phyloP scores from a whole-genome alignment of 495 filamentous ascomycete genomes.

The Chaetomidium leptoderma region DNA sequence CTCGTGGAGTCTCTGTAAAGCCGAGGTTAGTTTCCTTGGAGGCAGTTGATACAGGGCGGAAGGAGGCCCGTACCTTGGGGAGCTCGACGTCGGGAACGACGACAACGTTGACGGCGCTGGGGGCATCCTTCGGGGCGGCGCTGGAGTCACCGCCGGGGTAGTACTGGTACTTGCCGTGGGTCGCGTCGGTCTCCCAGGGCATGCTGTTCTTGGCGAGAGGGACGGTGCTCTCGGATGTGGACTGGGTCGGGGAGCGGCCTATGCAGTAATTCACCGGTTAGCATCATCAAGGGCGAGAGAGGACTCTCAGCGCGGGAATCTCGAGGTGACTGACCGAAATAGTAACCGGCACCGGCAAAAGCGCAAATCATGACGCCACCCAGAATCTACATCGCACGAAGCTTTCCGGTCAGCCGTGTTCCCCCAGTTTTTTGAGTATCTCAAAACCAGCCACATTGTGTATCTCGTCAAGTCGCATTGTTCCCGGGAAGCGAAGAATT shows the following conservation, averaged over 20 bases:
- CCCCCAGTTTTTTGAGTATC: not conserved
- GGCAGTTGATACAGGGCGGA: not conserved
- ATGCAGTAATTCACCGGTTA: conserved; percentile 24
- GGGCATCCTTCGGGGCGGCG: conserved; percentile 77
- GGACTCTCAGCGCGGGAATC: not conserved
- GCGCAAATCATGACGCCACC: conserved; percentile 86
- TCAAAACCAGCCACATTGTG: not conserved
- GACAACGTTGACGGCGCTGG: conserved; percentile 89
- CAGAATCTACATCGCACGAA: conserved; percentile 59
- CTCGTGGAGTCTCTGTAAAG: conserved; percentile 76
- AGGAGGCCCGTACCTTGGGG: conserved; percentile 66
- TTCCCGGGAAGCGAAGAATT: not conserved
- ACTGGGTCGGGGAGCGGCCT: conserved; percentile 81
- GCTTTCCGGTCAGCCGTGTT: conserved; percentile 21
- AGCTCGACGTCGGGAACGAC: conserved; percentile 88
- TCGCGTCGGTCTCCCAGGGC: conserved; percentile 76
- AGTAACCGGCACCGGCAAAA: conserved; percentile 82
- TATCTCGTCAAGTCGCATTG: conserved; percentile 1
- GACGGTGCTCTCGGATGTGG: conserved; percentile 75
- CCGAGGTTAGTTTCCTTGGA: conserved; percentile 18
- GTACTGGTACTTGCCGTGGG: conserved; percentile 77
- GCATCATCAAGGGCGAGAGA: not conserved
- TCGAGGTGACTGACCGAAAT: conserved; percentile 55
- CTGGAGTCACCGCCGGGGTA: conserved; percentile 81
- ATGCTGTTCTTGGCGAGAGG: conserved; percentile 67